phyloP scores from a whole-genome alignment of 2,329 filamentous ascomycete genomes.

The Fusarium sp. region DNA sequence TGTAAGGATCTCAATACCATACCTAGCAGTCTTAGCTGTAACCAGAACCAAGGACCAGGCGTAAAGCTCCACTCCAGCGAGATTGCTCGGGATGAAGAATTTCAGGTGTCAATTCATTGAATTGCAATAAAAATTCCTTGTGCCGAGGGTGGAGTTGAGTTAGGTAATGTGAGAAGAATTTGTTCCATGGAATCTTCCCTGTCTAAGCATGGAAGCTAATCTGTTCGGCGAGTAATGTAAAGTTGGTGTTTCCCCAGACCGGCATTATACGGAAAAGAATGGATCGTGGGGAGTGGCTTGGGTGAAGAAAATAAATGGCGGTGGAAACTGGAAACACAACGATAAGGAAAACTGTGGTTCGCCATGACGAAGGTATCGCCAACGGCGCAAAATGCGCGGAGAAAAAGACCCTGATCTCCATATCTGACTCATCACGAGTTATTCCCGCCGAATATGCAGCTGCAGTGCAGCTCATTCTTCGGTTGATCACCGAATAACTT shows the following conservation, averaged over 20 bases:
- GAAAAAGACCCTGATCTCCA: slow-evolving; percentile 21
- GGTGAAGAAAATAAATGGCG: neutral
- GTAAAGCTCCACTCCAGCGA: slow-evolving; percentile 28
- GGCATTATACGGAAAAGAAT: slow-evolving; percentile 29
- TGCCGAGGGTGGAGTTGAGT: slow-evolving; percentile 17
- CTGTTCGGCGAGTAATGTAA: slow-evolving; percentile 17
- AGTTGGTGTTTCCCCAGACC: slow-evolving; percentile 36
- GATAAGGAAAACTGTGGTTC: slow-evolving; percentile 8
- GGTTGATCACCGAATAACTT: slow-evolving; percentile 24
- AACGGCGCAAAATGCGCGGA: slow-evolving; percentile 19
- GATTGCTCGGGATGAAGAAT: slow-evolving; percentile 31
- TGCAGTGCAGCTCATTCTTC: slow-evolving; percentile 11
- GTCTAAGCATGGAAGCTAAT: slow-evolving; percentile 19
- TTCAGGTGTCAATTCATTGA: slow-evolving; percentile 18
- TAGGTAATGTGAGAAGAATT: slow-evolving; percentile 17
- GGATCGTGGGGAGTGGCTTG: slow-evolving; percentile 28
- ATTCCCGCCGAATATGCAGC: slow-evolving; percentile 10
- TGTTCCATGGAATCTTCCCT: slow-evolving; percentile 36
- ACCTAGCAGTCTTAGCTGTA: neutral
- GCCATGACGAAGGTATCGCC: slow-evolving; percentile 21
- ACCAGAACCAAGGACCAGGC: slow-evolving; percentile 15
- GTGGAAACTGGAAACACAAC: neutral
- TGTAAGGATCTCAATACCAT: slow-evolving; percentile 8
- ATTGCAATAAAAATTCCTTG: neutral
- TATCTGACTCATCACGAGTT: slow-evolving; percentile 31